phyloP scores from a whole-genome alignment of 2,329 filamentous ascomycete genomes.

The Periconia sp. region DNA sequence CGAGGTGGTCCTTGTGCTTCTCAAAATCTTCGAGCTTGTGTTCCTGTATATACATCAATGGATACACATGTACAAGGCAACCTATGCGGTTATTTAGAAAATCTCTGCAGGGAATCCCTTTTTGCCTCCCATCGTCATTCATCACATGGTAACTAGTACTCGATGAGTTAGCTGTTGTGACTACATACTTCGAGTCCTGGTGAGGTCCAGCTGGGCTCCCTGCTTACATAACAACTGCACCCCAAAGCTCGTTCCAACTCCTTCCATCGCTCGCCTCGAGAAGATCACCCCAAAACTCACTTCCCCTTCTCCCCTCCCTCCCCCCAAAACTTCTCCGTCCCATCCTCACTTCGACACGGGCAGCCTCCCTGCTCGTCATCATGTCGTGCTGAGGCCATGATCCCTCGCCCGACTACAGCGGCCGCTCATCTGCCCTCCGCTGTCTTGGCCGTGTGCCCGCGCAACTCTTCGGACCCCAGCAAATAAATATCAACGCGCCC shows the following conservation, averaged over 20 bases:
- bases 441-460: conserved; percentile 21
- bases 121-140: no score
- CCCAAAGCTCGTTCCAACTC: not conserved
- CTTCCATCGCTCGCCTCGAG: conserved; percentile 3
- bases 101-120: no score
- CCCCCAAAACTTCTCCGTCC: not conserved
- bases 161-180: no score
- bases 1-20: no score
- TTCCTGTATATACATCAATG: no score
- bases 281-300: not conserved
- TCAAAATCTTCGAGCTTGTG: no score
- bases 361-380: conserved; percentile 29
- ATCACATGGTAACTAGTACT: no score
- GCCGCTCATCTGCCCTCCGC: conserved; percentile 17
- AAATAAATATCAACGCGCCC: conserved; percentile 19
- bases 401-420: conserved; percentile 19
- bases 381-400: conserved; percentile 42
- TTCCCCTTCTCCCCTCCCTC: conserved; percentile 1
- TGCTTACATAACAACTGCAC: not conserved
- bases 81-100: no score
- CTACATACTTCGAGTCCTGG: no score
- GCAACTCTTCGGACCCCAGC: conserved; percentile 32
- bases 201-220: not conserved
- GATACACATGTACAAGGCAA: no score
- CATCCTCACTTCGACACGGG: conserved; percentile 14